A percentile compares a stretch with the other conserved stretches of the same genome.
These are phyloP conservation scores for Baorangia bicolor DNA, from an alignment of 768 basidiomycete genomes.

Conservation along the genomic window DNA sequence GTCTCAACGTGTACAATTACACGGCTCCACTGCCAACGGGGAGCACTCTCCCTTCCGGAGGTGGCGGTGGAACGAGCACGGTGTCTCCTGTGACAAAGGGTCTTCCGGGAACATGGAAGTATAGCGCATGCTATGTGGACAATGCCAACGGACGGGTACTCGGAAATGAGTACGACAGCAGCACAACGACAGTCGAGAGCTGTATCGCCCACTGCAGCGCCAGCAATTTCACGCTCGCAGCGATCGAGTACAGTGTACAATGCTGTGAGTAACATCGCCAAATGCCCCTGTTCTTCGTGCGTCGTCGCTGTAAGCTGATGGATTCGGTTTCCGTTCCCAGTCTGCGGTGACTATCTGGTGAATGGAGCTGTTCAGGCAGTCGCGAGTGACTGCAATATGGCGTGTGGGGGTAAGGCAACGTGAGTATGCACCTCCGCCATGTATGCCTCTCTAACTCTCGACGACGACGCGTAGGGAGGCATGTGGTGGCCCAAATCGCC, in stretches of 20 bases:
- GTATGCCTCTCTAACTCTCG: background rate
- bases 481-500: slow-evolving; percentile 71
- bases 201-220: slow-evolving; percentile 61
- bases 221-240: slow-evolving; percentile 64
- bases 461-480: slow-evolving; percentile 44
- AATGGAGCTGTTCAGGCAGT: slow-evolving; percentile 54
- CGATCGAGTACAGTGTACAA: slow-evolving; percentile 58
- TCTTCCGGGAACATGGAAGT: slow-evolving; percentile 57
- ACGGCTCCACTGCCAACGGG: too few relatives aligned
- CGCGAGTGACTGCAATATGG: slow-evolving; percentile 64
- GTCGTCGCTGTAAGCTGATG: slow-evolving; percentile 6
- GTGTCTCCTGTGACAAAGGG: slow-evolving; percentile 44
- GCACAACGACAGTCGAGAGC: slow-evolving; percentile 51
- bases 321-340: slow-evolving; percentile 32
- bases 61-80: too few relatives aligned
- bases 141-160: slow-evolving; percentile 66
- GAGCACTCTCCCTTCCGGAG: too few relatives aligned
- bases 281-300: background rate
- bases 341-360: slow-evolving; percentile 68
- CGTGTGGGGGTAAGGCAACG: slow-evolving; percentile 68
- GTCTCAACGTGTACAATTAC: slow-evolving; percentile 27
- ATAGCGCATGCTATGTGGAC: slow-evolving; percentile 72
- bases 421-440: slow-evolving; percentile 30
- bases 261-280: slow-evolving; percentile 41
- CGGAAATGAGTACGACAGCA: slow-evolving; percentile 38